Conservation (phyloP, 2,329 filamentous ascomycete species). For the Epichloe gansuensis region DNA sequence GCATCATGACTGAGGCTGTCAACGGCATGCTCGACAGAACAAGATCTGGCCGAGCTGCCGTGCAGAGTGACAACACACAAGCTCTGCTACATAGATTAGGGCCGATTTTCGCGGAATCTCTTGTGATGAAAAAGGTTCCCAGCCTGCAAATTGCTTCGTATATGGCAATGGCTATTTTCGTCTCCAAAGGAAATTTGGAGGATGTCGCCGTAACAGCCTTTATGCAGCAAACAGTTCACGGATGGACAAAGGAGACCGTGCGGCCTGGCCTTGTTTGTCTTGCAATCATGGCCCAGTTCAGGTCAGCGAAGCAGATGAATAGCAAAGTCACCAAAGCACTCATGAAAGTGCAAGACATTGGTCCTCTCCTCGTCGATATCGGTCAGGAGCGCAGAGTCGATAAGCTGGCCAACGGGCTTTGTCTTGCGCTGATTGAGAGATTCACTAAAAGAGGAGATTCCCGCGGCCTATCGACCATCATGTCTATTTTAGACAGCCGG, state of each 20-base stretch:
- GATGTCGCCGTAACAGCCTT: conserved; percentile 72
- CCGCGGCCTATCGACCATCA: conserved; percentile 44
- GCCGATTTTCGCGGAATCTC: conserved; percentile 62
- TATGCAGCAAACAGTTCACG: conserved; percentile 75
- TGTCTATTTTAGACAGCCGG: conserved; percentile 45
- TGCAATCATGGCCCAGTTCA: conserved; percentile 69
- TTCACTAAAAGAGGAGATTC: conserved; percentile 47
- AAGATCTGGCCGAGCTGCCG: conserved; percentile 59
- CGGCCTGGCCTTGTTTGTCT: conserved; percentile 67
- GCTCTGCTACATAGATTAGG: conserved; percentile 54
- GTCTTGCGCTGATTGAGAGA: conserved; percentile 49
- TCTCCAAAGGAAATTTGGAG: conserved; percentile 66
- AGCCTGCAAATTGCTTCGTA: conserved; percentile 80
- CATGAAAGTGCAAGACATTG: conserved; percentile 48
- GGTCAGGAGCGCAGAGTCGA: conserved; percentile 54
- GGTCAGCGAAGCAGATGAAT: conserved; percentile 56
- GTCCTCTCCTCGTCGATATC: conserved; percentile 46
- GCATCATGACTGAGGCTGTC: conserved; percentile 73
- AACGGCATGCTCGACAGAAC: conserved; percentile 68
- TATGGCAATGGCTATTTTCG: conserved; percentile 79
- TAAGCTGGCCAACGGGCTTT: conserved; percentile 59
- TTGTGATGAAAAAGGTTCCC: conserved; percentile 61
- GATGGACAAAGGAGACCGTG: conserved; percentile 63
- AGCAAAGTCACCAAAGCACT: conserved; percentile 56
- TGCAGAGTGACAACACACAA: conserved; percentile 72